Conservation (phyloP, 2,329 filamentous ascomycete genomes). For the Fusarium sp. region DNA sequence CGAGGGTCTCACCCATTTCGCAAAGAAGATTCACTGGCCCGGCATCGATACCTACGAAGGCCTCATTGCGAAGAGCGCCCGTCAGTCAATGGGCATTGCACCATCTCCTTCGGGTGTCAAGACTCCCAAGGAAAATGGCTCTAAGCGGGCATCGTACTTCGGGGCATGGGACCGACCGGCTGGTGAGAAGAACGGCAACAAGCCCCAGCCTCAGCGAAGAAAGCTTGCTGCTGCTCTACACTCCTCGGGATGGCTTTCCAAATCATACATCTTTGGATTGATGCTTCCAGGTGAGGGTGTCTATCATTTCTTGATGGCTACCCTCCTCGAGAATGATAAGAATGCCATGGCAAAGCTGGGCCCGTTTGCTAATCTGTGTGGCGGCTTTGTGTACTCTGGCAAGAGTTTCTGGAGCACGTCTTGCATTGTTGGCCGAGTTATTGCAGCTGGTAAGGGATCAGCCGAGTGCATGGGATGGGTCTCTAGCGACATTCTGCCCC, state of each 20-base stretch:
- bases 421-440: conserved; percentile 73
- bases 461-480: conserved; percentile 78
- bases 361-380: conserved; percentile 71
- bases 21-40: conserved; percentile 72
- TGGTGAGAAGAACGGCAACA: conserved; percentile 41
- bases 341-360: conserved; percentile 69
- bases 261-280: conserved; percentile 74
- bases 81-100: conserved; percentile 51
- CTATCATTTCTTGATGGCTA: conserved; percentile 74
- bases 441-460: conserved; percentile 71
- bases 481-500: conserved; percentile 69
- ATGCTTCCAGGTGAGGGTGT: conserved; percentile 74
- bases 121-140: conserved; percentile 50
- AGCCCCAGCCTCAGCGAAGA: conserved; percentile 58
- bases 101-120: conserved; percentile 50
- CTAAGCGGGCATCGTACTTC: conserved; percentile 61
- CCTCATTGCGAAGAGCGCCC: conserved; percentile 62
- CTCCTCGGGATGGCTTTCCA: conserved; percentile 74
- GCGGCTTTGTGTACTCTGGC: conserved; percentile 71
- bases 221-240: conserved; percentile 70
- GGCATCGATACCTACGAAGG: conserved; percentile 65
- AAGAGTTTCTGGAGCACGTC: conserved; percentile 78
- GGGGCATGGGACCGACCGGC: conserved; percentile 54
- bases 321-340: conserved; percentile 73
- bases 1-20: conserved; percentile 72